Evolutionary conservation across 257 asterid species (phyloP).

Genomic region (Salvia miltiorrhiza): DNA sequence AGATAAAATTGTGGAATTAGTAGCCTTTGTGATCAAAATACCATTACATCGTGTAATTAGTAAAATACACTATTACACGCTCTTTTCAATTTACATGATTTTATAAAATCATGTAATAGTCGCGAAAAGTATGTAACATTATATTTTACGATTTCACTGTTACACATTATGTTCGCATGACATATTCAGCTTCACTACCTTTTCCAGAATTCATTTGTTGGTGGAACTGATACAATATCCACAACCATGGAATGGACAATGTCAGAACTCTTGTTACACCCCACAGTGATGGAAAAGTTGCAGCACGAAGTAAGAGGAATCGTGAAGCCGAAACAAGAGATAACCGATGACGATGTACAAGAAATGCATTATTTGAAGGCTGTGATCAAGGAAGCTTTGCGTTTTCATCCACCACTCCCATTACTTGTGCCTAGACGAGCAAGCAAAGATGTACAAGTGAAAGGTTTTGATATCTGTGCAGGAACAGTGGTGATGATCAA

Average conservation of each 20-base stretch:
- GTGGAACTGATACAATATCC: conserved; percentile 15
- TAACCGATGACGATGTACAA: neutral
- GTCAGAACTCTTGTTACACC: conserved; percentile 19
- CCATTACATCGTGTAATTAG: no score
- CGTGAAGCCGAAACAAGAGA: neutral
- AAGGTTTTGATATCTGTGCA: neutral
- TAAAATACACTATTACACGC: no score
- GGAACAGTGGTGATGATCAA: conserved; percentile 12
- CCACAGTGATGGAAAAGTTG: neutral
- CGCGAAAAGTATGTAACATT: no score
- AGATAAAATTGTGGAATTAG: no score
- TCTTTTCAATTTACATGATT: no score
- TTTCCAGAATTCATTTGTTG: neutral
- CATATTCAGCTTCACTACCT: no score
- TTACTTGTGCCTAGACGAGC: neutral
- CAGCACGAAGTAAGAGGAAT: neutral
- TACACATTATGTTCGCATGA: no score
- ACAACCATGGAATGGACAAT: conserved; percentile 6
- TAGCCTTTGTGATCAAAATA: no score
- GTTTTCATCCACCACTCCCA: conserved; percentile 10
- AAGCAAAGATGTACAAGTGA: neutral
- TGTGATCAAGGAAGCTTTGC: conserved; percentile 13
- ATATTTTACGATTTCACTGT: no score
- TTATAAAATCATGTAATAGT: no score
- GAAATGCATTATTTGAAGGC: conserved; percentile 18